Evolutionary conservation across 768 basidiomycete species (phyloP).

Genomic region (Serendipita sp.): DNA sequence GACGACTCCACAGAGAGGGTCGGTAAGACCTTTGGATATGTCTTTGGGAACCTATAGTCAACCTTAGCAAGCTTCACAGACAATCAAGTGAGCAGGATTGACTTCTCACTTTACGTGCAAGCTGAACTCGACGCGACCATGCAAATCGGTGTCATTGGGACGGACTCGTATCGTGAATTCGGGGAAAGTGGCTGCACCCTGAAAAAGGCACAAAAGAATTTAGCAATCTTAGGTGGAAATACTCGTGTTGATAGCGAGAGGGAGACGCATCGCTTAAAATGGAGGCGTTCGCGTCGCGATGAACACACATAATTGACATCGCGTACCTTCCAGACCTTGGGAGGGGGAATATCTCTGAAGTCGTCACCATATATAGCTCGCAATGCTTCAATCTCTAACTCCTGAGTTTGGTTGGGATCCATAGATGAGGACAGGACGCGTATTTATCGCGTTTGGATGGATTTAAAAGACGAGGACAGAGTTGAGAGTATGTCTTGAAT

Average conservation of each 20-base stretch:
- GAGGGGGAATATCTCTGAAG: conserved; percentile 54
- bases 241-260: no score
- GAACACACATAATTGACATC: neutral
- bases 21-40: conserved; percentile 44
- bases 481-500: neutral
- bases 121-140: conserved; percentile 43
- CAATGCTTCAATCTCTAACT: conserved; percentile 58
- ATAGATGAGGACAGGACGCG: neutral
- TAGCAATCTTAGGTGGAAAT: no score
- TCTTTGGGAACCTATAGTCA: conserved; percentile 52
- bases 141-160: conserved; percentile 42
- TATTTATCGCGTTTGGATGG: neutral
- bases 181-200: conserved; percentile 53
- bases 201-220: neutral
- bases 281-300: no score
- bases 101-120: conserved; percentile 46
- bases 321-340: conserved; percentile 69
- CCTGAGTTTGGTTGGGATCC: conserved; percentile 18
- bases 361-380: conserved; percentile 68
- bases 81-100: neutral
- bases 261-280: no score
- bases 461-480: neutral
- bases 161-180: conserved; percentile 62
- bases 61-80: conserved; percentile 6
- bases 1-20: conserved; percentile 52